Evolutionary conservation across 495 filamentous ascomycete species (phyloP), one percentile per base, ranked within the genome.

Genomic region (Neurospora sp.): DNA sequence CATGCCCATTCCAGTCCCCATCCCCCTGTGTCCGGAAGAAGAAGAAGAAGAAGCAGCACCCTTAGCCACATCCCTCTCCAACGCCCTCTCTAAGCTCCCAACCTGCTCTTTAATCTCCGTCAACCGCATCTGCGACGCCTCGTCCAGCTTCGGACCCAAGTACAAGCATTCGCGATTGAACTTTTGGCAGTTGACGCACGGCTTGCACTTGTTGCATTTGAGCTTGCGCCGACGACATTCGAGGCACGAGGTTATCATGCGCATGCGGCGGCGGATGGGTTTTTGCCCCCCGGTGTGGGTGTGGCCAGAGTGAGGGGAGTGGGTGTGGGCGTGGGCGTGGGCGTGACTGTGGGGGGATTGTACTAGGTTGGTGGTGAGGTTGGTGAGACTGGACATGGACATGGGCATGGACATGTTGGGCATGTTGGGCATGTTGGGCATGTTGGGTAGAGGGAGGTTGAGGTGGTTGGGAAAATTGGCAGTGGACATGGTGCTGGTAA

Each of bases 191-290:
- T 92, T 93, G 72, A 84, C 85, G 76, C 92, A 95, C 61, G 92
- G 91, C 70, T 88, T 85, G 27, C 82, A 82, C 81, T 93, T 94
- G 82, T 92, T 90, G 81, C 93, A 96, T 79, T 91, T 92, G 68
- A 93, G 86, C 81, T 96, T 96, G 68, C 93, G 88, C 45, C 89
- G 87, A 39, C 91, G 88, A 76, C 92, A 96, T 79, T 92, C 89
- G 68, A 91, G 81, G 78, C 90, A 91, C 9, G 87, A 89, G 40
- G 86, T 89, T 73, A 92, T 92, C 84, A 90, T 85, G 72, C 90
- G 86, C 78, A 91, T 92, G 68, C 90, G 82, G 40, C 90, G 84
- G 22, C 90, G 85, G 72, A 91, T 88, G 20, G 83, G 82, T 69
- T 83, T 85, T 65, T 65, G 27, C 12, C 53, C 22, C 5, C 53